Evolutionary conservation across 2,329 filamentous ascomycete species (phyloP).

Genomic region (Colletotrichum phormii): DNA sequence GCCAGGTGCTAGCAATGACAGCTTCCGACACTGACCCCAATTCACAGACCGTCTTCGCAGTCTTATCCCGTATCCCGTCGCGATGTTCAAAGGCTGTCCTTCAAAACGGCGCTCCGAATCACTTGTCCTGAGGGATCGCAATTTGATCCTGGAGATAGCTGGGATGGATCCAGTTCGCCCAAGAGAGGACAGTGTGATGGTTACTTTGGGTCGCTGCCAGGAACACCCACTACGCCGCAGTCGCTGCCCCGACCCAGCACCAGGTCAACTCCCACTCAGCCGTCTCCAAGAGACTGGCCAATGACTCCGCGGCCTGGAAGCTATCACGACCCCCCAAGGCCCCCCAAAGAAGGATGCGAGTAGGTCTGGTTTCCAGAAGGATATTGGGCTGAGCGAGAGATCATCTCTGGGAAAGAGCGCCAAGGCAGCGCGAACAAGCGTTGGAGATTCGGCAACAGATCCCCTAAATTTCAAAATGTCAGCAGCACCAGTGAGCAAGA

Average conservation of each 20-base stretch:
- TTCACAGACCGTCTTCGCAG: slow-evolving; percentile 16
- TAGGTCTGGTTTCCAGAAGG: slow-evolving; percentile 74
- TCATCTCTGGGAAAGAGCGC: slow-evolving; percentile 40
- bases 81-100: slow-evolving; percentile 27
- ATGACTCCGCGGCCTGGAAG: background rate
- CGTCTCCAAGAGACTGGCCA: background rate
- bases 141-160: slow-evolving; percentile 22
- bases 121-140: slow-evolving; percentile 4
- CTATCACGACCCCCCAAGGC: slow-evolving; percentile 64
- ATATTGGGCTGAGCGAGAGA: slow-evolving; percentile 71
- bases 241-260: background rate
- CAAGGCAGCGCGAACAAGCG: slow-evolving; percentile 49
- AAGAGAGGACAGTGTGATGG: slow-evolving; percentile 14
- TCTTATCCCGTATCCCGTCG: background rate
- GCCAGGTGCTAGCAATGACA: background rate
- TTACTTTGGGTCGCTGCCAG: slow-evolving; percentile 22
- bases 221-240: background rate
- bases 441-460: slow-evolving; percentile 56
- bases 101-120: slow-evolving; percentile 34
- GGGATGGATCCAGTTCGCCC: slow-evolving; percentile 35
- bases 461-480: slow-evolving; percentile 42
- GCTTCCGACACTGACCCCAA: background rate
- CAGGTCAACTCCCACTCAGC: background rate
- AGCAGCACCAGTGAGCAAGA: slow-evolving; percentile 49
- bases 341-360: slow-evolving; percentile 65